Evolutionary conservation across 768 basidiomycete species (phyloP).

Genomic region (Grammothele lineata): DNA sequence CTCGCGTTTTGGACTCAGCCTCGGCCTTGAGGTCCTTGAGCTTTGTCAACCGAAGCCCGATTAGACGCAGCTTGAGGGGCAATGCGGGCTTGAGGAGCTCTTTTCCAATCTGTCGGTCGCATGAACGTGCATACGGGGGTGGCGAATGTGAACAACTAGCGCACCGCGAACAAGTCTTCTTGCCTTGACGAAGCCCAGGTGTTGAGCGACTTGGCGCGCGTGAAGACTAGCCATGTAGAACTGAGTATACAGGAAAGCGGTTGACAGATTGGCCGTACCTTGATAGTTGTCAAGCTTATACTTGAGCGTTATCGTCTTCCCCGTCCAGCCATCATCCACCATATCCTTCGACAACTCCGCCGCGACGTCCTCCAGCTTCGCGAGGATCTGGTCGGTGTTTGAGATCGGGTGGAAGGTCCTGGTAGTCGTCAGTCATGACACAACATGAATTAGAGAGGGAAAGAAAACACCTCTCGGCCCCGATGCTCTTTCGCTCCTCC

Average conservation of each 20-base stretch:
- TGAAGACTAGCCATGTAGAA: constrained; percentile 60
- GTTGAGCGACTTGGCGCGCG: constrained; percentile 76
- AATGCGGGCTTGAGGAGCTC: constrained; percentile 78
- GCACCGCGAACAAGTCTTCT: constrained; percentile 75
- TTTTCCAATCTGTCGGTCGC: constrained; percentile 72
- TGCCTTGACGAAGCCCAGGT: constrained; percentile 72
- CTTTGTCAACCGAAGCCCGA: constrained; percentile 86
- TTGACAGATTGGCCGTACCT: constrained; percentile 39
- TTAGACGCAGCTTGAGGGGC: constrained; percentile 75
- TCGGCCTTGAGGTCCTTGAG: constrained; percentile 72
- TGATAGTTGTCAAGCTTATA: constrained; percentile 91
- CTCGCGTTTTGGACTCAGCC: constrained; percentile 34
- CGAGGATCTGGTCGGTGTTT: constrained; percentile 62
- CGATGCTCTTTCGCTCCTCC: constrained; percentile 89
- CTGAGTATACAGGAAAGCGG: too few species aligned
- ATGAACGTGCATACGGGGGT: too few species aligned
- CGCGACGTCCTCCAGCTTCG: constrained; percentile 78
- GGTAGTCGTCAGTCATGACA: not conserved
- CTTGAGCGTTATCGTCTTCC: constrained; percentile 86
- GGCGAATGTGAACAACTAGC: too few species aligned
- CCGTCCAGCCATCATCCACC: constrained; percentile 74
- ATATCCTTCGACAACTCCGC: constrained; percentile 81
- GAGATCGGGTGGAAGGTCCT: constrained; percentile 76
- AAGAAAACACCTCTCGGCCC: constrained; percentile 70
- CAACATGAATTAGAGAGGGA: not conserved